Base-by-base conservation (phyloP, 2,329 filamentous ascomycete genomes). In the Malbranchea cinnamomea region DNA sequence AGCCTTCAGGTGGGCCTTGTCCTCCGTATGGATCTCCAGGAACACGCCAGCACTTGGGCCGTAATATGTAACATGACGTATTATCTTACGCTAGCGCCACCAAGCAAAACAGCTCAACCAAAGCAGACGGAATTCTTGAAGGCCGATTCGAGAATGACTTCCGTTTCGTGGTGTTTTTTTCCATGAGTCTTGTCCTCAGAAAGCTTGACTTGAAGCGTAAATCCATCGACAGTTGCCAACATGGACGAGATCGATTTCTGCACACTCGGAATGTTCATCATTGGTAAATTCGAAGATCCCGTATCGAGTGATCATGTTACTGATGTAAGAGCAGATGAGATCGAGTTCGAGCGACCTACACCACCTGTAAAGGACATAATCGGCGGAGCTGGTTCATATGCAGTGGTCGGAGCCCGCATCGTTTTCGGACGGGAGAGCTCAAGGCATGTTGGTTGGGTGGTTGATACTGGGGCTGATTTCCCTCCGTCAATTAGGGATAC, bases 391-490 rank as follows among this genome's bases (percentile, higher is more conserved):
- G 89, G 85, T 15, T 71, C 84, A 2, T 95, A 81, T 52, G 77
- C 80, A 6, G 83, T 84, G 5, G 62, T 95, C 5, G 89, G 89
- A 12, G 89, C 89, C 11, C 79, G 89, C 18, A 64, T 98, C 28
- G 78, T 93, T 50, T 87, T 83, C 4, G 80, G 82, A 2, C 58
- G 65, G 18, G 65, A 73, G 3, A 43, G 63, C 26, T 79, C 82
- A 13, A 63, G 60, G 21, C 65, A 68, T 2, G 72, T 95, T 4
- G 83, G 82, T 39, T 95, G 85, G 85, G 76, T 95, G 38, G 72
- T 95, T 24, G 87, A 98, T 54, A 71, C 74, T 45, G 89, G 89
- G 17, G 77, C 71, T 10, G 89, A 95, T 54, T 95, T 95, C 41
- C 85, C 87, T 0, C 39, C 60, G 0, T 57, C 67, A 8, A 62